phyloP scores from a whole-genome alignment of 768 basidiomycete species.

The Lactarius sanguifluus region DNA sequence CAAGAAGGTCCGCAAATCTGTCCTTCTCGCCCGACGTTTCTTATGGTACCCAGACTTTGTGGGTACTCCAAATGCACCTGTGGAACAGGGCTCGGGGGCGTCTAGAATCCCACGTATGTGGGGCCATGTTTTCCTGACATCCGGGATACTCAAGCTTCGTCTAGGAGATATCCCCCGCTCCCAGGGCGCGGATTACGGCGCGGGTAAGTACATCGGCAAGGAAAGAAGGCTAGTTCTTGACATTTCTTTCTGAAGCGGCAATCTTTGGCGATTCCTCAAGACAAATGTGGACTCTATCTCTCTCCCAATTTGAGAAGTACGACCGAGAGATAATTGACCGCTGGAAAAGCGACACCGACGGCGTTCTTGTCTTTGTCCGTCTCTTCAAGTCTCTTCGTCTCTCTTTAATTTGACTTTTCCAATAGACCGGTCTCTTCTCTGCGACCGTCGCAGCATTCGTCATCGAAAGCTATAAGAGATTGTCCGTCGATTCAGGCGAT shows the following conservation, averaged over 20 bases:
- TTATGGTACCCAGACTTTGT: too few species aligned
- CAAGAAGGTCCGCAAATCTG: too few species aligned
- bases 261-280: slow-evolving; percentile 4
- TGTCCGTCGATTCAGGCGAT: neutral
- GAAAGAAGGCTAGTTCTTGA: neutral
- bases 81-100: too few species aligned
- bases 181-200: neutral
- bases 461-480: neutral
- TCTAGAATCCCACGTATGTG: neutral
- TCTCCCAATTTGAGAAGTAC: neutral
- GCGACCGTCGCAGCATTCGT: slow-evolving; percentile 7
- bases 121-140: neutral
- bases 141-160: neutral
- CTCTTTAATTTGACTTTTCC: neutral
- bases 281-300: slow-evolving; percentile 9
- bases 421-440: slow-evolving; percentile 10
- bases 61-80: too few species aligned
- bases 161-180: neutral
- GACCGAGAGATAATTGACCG: neutral
- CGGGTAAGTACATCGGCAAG: neutral
- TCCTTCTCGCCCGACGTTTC: too few species aligned
- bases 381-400: neutral
- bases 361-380: slow-evolving; percentile 6
- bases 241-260: neutral
- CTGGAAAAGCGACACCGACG: neutral